phyloP scores from a whole-genome alignment of 1,139 yeast species.

The Debaryomyces nepalensis region DNA sequence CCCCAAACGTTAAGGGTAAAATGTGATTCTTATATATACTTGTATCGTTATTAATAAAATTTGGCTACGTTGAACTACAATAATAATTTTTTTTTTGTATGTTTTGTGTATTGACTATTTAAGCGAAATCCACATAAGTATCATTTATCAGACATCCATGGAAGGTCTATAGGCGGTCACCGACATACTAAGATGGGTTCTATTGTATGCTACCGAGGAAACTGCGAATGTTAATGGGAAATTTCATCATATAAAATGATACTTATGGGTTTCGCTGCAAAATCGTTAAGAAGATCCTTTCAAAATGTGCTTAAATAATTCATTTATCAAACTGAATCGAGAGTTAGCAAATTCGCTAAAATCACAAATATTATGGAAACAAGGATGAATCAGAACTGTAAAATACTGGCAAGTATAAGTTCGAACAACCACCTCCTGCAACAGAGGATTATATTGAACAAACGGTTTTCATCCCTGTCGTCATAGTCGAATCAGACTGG shows the following conservation, averaged over 20 bases:
- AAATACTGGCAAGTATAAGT: constrained; percentile 90
- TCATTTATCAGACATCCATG: constrained; percentile 64
- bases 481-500: constrained; percentile 86
- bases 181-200: constrained; percentile 83
- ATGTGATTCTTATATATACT: constrained; percentile 21
- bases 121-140: constrained; percentile 4
- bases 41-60: not conserved
- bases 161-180: constrained; percentile 80
- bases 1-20: constrained; percentile 53
- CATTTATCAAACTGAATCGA: constrained; percentile 15
- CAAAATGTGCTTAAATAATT: constrained; percentile 29
- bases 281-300: constrained; percentile 19
- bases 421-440: constrained; percentile 43
- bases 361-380: constrained; percentile 14
- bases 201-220: constrained; percentile 86
- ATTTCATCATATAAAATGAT: constrained; percentile 65
- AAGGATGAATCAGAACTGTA: constrained; percentile 63
- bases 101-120: constrained; percentile 5
- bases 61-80: not conserved
- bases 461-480: constrained; percentile 77
- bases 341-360: constrained; percentile 9
- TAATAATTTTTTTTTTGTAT: not conserved
- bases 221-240: constrained; percentile 84
- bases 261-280: not conserved
- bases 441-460: constrained; percentile 37